Base-by-base conservation (phyloP, 495 filamentous ascomycete genomes). In the Xylaria intraflava region DNA sequence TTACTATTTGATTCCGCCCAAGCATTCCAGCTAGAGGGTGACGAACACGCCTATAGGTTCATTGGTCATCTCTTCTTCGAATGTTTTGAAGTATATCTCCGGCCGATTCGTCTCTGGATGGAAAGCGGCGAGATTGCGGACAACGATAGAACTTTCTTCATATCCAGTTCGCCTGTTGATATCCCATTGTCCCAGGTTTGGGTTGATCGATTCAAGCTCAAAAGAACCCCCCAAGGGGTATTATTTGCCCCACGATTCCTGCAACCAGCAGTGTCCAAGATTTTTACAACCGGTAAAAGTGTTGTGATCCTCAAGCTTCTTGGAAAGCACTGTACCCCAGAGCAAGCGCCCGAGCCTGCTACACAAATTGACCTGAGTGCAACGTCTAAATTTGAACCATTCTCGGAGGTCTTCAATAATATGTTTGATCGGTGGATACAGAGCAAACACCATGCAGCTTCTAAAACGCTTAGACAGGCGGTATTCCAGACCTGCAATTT, bases 221-320 rank as follows among this genome's bases (percentile, higher is more conserved):
- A 78, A 6, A 69, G 67, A 7, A 79, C 81, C 16, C 66, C 73
- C 6, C 67, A 80, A 22, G 79, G 80, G 24, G 61, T 62, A 0
- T 66, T 87, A 1, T 81, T 84, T 59, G 81, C 85, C 9, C 92
- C 91, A 0, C 76, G 68, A 5, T 95, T 96, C 52, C 74, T 96
- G 6, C 80, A 83, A 35, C 74, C 82, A 1, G 78, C 83, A 1
- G 81, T 81, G 1, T 65, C 72, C 11, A 86, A 81, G 53, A 87
- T 96, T 22, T 89, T 95, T 52, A 89, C 82, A 0, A 84, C 88
- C 4, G 92, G 93, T 0, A 96, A 96, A 65, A 93, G 84, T 60
- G 84, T 90, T 55, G 82, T 93, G 1, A 87, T 97, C 45, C 68
- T 95, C 17, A 85, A 83, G 29, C 78, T 83, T 29, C 76, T 88